These are phyloP conservation scores for Durotheca rogersii DNA, from an alignment of 495 filamentous ascomycete genomes.

Conservation along the genomic window DNA sequence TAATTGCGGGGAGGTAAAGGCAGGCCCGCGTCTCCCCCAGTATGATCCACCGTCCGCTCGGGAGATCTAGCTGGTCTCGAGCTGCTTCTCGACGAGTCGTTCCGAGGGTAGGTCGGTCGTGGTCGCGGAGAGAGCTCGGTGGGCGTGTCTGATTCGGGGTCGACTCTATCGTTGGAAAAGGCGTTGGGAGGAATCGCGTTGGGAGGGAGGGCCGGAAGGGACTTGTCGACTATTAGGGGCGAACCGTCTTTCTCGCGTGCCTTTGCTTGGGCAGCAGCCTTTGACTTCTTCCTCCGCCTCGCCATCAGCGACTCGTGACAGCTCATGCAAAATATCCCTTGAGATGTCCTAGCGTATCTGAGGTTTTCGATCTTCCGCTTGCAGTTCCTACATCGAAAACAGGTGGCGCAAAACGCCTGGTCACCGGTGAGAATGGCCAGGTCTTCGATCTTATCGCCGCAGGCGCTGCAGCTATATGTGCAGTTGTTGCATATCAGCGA, in stretches of 20 bases:
- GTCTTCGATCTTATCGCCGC: constrained; percentile 97
- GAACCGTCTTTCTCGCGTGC: constrained; percentile 59
- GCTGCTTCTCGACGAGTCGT: constrained; percentile 52
- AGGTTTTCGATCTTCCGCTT: constrained; percentile 98
- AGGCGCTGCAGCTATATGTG: constrained; percentile 98
- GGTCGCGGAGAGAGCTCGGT: constrained; percentile 71
- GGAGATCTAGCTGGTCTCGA: constrained; percentile 52
- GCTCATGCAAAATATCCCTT: constrained; percentile 99
- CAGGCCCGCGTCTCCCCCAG: constrained; percentile 55
- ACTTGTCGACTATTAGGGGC: constrained; percentile 83
- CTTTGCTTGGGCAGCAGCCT: constrained; percentile 61
- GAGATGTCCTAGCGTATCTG: constrained; percentile 94
- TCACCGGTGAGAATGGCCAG: constrained; percentile 97
- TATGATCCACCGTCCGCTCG: constrained; percentile 43
- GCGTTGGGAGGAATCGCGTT: constrained; percentile 61
- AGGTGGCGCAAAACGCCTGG: constrained; percentile 97
- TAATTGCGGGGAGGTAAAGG: constrained; percentile 75
- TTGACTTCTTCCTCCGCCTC: constrained; percentile 83
- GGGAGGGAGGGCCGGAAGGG: constrained; percentile 86
- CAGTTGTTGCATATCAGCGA: constrained; percentile 99
- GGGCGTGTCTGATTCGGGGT: constrained; percentile 72
- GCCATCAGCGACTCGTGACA: constrained; percentile 99
- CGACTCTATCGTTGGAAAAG: constrained; percentile 66
- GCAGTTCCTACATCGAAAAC: constrained; percentile 97
- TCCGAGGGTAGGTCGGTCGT: constrained; percentile 49